These are phyloP conservation scores for Metarhizium brunneum DNA, from an alignment of 2,329 filamentous ascomycete genomes.

Conservation along the genomic window DNA sequence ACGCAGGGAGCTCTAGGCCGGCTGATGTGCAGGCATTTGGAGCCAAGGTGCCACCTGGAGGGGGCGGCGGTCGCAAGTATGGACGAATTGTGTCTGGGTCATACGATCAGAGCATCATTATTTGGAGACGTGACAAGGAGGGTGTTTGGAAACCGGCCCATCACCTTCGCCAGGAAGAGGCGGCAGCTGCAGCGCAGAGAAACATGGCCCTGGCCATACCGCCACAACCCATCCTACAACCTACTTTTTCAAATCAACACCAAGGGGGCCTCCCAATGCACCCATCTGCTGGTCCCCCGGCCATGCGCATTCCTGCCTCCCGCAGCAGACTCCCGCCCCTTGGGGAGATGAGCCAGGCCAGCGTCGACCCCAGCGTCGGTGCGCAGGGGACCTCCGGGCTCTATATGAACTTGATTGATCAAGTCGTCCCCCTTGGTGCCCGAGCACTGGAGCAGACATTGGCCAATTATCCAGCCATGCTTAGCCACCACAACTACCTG, in stretches of 20 bases:
- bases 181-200: constrained; percentile 40
- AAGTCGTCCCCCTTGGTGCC: constrained; percentile 40
- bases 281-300: not conserved
- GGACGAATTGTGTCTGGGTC: constrained; percentile 94
- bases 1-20: constrained; percentile 66
- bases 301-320: not conserved
- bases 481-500: constrained; percentile 38
- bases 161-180: constrained; percentile 65
- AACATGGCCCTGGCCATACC: constrained; percentile 9
- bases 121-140: constrained; percentile 82
- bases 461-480: constrained; percentile 36
- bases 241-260: not conserved
- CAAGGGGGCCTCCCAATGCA: not conserved
- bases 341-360: not conserved
- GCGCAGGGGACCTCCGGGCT: constrained; percentile 21
- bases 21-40: constrained; percentile 72
- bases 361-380: constrained; percentile 2
- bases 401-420: constrained; percentile 44
- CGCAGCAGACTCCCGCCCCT: not conserved
- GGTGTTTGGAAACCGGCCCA: constrained; percentile 78
- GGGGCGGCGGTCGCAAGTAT: constrained; percentile 81
- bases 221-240: not conserved
- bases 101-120: constrained; percentile 91
- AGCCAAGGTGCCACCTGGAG: constrained; percentile 81
- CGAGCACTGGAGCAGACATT: constrained; percentile 36